These are phyloP conservation scores for Pseudotulostoma volvatum DNA, from an alignment of 495 filamentous ascomycete genomes.

Conservation along the genomic window DNA sequence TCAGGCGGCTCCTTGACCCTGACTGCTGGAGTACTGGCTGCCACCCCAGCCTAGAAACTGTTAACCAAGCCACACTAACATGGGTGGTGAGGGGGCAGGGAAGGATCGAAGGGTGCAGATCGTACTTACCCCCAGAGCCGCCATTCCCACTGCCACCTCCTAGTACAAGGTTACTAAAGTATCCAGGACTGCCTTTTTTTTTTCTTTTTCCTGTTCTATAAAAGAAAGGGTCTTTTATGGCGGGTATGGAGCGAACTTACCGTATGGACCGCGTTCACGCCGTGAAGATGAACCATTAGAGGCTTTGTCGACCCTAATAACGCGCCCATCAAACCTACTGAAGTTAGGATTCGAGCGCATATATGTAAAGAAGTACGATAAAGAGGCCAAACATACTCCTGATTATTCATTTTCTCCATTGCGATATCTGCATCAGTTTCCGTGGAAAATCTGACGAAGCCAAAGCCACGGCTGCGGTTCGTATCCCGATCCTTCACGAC, in stretches of 20 bases:
- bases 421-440: constrained; percentile 75
- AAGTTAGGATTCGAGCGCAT: constrained; percentile 5
- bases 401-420: constrained; percentile 76
- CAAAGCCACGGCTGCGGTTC: constrained; percentile 88
- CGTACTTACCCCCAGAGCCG: constrained; percentile 15
- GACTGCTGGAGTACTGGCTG: too few relatives aligned
- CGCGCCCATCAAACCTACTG: constrained; percentile 81
- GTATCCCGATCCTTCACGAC: constrained; percentile 98
- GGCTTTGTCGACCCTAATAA: constrained; percentile 91
- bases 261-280: constrained; percentile 15
- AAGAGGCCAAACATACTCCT: constrained; percentile 54
- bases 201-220: too few relatives aligned
- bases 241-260: constrained; percentile 3
- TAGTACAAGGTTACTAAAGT: too few relatives aligned
- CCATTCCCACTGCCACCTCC: constrained; percentile 12
- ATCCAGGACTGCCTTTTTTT: too few relatives aligned
- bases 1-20: too few relatives aligned
- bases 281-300: constrained; percentile 68
- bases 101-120: background rate
- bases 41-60: too few relatives aligned
- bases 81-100: too few relatives aligned
- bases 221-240: too few relatives aligned
- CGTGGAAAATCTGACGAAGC: constrained; percentile 76
- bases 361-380: background rate
- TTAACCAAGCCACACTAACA: too few relatives aligned